phyloP scores from a whole-genome alignment of 2,329 filamentous ascomycete genomes.

The Cytospora chrysosperma region DNA sequence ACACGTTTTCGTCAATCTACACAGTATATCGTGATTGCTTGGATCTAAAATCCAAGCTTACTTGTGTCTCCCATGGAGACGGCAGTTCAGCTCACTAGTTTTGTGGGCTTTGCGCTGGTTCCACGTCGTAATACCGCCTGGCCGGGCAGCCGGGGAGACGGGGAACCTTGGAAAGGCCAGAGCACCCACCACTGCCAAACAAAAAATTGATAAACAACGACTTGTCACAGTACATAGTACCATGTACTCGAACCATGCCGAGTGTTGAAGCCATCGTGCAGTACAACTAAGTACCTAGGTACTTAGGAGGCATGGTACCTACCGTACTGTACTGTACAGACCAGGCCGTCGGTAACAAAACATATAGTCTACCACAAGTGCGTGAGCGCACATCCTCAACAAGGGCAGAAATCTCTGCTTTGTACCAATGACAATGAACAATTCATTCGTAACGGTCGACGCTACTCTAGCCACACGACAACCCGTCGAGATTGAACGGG shows the following conservation, averaged over 20 bases:
- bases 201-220: background rate
- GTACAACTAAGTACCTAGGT: background rate
- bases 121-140: background rate
- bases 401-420: background rate
- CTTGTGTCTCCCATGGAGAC: background rate
- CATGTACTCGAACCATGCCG: too few species aligned
- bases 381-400: background rate
- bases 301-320: too few species aligned
- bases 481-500: slow-evolving; percentile 4
- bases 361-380: background rate
- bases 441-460: background rate
- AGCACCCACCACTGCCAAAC: background rate
- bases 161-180: background rate
- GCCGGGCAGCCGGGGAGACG: background rate
- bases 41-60: slow-evolving; percentile 11
- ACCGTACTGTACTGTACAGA: background rate
- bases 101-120: slow-evolving; percentile 10
- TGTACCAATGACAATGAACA: background rate
- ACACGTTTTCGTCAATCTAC: background rate
- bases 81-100: background rate
- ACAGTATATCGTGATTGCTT: slow-evolving; percentile 2
- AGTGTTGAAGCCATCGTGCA: background rate
- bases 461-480: slow-evolving; percentile 2
- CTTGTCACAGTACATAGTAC: too few species aligned
- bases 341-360: background rate